Base-by-base conservation (phyloP, 1,139 yeast species). In the Debaryomyces sp. region DNA sequence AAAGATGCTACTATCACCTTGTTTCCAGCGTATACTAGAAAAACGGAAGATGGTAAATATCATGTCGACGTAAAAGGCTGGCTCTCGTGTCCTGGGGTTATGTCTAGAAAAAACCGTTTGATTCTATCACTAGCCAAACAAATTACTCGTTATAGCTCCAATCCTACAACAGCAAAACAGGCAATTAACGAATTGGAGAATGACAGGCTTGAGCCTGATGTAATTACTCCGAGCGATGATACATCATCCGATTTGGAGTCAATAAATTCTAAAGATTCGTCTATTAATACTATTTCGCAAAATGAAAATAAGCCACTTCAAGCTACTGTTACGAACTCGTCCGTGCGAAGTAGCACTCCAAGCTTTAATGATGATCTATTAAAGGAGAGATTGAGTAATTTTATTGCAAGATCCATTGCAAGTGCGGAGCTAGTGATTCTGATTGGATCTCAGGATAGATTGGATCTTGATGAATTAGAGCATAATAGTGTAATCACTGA, bases 31-130 rank as follows among this genome's bases (percentile, higher is more conserved):
- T 89, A 86, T 62, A 78, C 90, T 0, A 68, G 86, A 18, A 51
- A 63, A 17, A 56, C 57, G 0, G 61, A 56, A 15, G 67, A 66
- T 8, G 64, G 62, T 6, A 60, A 58, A 21, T 84, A 70, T 60
- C 74, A 77, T 44, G 84, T 91, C 1, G 83, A 84, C 45, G 81
- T 90, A 2, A 78, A 88, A 43, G 96, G 97, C 3, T 81, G 87
- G 80, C 75, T 89, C 8, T 82, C 77, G 50, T 75, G 89, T 40
- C 91, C 91, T 0, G 95, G 94, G 1, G 73, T 77, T 8, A 78
- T 84, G 75, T 80, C 82, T 27, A 72, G 96, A 44, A 88, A 87
- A 60, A 88, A 90, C 62, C 71, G 85, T 54, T 66, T 91, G 46
- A 73, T 90, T 30, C 62, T 87, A 35, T 78, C 91, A 1, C 70